Base-by-base conservation (phyloP, 208 protist species). In the Crithidia fasciculata region DNA sequence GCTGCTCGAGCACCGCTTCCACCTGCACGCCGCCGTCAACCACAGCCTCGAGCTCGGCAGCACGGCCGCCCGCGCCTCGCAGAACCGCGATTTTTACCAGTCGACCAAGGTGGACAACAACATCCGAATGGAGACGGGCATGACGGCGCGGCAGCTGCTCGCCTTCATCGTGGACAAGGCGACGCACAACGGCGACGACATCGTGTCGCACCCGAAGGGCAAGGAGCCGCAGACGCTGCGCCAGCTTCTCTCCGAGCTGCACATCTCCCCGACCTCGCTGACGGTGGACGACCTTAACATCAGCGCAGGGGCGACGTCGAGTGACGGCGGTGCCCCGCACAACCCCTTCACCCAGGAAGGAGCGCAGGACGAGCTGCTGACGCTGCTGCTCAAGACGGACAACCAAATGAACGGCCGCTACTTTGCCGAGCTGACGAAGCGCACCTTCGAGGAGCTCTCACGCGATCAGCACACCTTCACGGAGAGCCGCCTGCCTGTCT, bases 331-430 rank as follows among this genome's bases (percentile, higher is more conserved):
- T 2, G 79, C 76, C 41, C 98, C 98, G 72, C 97, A 98, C 78
- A 94, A 93, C 63, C 98, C 98, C 2, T 76, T 76, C 16, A 41
- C 57, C 12, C 4, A 40, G 3, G 66, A 77, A 19, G 73, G 96
- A 45, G 91, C 94, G n/a, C 82, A 95, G 50, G 91, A 91, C 49
- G 86, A 93, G 65, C 85, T 99, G 16, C 86, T 98, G 40, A 97
- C 96, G 52, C 91, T 99, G 49, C 98, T 99, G 76, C 88, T 99
- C 49, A 99, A 99, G 80, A 99, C 98, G 2, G 96, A 99, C 80
- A 99, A 99, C 83, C 75, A 97, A 36, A 97, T 99, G 86, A 94
- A 98, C 54, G 97, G 98, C 4, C 91, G 95, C 55, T 99, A 99
- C 87, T 98, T 99, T 58, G 99, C 97, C 15, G 97, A 99, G 77